A percentile compares a stretch with the other conserved stretches of the same genome.
phyloP scores from a whole-genome alignment of 495 filamentous ascomycete genomes.

The Hypoxylon crocopeplum region DNA sequence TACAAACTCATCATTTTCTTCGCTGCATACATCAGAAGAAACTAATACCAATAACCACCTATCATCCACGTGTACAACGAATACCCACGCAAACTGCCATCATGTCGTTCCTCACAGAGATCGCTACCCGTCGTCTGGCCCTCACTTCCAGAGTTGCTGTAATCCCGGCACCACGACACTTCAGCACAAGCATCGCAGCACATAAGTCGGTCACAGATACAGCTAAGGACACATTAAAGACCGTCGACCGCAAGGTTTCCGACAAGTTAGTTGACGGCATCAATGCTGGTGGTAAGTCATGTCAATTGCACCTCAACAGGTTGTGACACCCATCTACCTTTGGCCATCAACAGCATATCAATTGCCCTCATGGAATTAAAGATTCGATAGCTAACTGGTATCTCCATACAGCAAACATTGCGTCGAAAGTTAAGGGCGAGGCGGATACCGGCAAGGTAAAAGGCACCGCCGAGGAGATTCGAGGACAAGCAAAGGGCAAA shows the following conservation, averaged over 20 bases:
- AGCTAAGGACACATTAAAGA: slow-evolving; percentile 59
- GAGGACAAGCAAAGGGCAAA: slow-evolving; percentile 48
- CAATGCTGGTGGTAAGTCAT: slow-evolving; percentile 54
- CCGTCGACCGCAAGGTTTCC: slow-evolving; percentile 57
- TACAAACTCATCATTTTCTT: neutral
- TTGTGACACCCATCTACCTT: too few relatives aligned
- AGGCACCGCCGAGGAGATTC: slow-evolving; percentile 45
- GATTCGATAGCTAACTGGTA: too few relatives aligned
- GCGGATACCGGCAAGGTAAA: slow-evolving; percentile 45
- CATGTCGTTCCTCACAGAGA: slow-evolving; percentile 59
- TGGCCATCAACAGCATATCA: too few relatives aligned
- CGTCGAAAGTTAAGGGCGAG: slow-evolving; percentile 52
- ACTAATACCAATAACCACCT: neutral
- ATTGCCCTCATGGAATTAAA: too few relatives aligned
- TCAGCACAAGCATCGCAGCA: slow-evolving; percentile 48
- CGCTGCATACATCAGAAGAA: neutral
- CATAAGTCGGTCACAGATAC: slow-evolving; percentile 54
- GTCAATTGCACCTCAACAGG: neutral
- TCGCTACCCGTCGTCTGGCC: slow-evolving; percentile 45
- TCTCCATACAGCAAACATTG: slow-evolving; percentile 55
- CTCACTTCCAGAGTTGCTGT: slow-evolving; percentile 43
- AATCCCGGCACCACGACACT: slow-evolving; percentile 44
- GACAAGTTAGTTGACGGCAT: slow-evolving; percentile 65
- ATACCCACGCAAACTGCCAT: slow-evolving; percentile 16
- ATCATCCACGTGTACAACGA: neutral